Percentiles rank a stretch among this genome's conserved stretches.
phyloP scores from a whole-genome alignment of 164 flowering plant species.

The Vitis labrusca region DNA sequence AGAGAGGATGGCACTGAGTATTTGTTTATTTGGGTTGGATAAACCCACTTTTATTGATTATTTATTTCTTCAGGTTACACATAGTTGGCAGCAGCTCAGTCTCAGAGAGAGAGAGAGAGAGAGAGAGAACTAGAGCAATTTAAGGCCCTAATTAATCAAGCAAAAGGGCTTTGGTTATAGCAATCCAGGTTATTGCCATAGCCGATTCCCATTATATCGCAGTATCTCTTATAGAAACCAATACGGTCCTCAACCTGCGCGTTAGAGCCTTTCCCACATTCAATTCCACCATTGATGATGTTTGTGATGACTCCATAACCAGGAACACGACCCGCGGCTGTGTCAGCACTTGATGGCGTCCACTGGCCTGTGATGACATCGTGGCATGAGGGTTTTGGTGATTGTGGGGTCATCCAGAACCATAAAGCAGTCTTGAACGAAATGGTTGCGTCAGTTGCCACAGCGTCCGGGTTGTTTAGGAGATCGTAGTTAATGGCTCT shows the following conservation, averaged over 20 bases:
- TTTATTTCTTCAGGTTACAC: no score
- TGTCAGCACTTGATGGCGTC: constrained; percentile 29
- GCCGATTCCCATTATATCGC: constrained; percentile 27
- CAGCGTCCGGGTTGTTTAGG: constrained; percentile 28
- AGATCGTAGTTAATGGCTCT: constrained; percentile 27
- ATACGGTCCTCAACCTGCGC: constrained; percentile 18
- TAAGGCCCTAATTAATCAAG: no score
- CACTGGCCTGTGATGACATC: constrained; percentile 40
- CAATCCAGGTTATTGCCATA: constrained; percentile 38
- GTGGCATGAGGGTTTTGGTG: constrained; percentile 42
- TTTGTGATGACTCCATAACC: constrained; percentile 45
- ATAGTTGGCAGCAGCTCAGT: no score
- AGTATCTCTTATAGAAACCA: constrained; percentile 37
- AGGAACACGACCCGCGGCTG: constrained; percentile 23
- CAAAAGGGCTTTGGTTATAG: constrained; percentile 37
- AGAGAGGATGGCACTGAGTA: no score
- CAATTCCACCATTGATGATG: constrained; percentile 48
- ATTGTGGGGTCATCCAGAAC: constrained; percentile 46
- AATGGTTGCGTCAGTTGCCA: constrained; percentile 21
- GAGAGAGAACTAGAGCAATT: no score
- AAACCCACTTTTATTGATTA: no score
- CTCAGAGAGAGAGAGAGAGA: no score
- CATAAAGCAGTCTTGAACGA: constrained; percentile 44
- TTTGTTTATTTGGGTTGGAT: no score
- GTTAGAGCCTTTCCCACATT: constrained; percentile 30